Evolutionary conservation across 2,329 filamentous ascomycete genomes (phyloP).

Genomic region (Apiospora koreana): DNA sequence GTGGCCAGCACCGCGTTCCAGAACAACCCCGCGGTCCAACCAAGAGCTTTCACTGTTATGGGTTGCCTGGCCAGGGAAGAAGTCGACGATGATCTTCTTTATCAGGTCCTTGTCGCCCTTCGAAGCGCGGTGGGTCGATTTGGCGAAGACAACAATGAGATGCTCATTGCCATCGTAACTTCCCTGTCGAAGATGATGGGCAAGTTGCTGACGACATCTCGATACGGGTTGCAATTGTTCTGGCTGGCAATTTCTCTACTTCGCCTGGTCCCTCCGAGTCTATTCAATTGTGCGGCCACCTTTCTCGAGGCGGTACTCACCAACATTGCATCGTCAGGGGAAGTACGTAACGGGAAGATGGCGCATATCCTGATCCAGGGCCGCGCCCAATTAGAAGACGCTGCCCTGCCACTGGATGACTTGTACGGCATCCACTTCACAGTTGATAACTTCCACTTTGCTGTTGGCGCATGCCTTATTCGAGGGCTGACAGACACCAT

Average conservation of each 20-base stretch:
- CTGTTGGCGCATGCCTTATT: slow-evolving; percentile 64
- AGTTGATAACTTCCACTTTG: slow-evolving; percentile 66
- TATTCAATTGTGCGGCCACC: slow-evolving; percentile 67
- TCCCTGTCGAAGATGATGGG: slow-evolving; percentile 71
- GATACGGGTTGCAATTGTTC: slow-evolving; percentile 69
- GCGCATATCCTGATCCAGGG: slow-evolving; percentile 62
- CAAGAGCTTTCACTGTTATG: slow-evolving; percentile 70
- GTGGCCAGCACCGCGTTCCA: slow-evolving; percentile 74
- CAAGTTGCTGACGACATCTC: slow-evolving; percentile 65
- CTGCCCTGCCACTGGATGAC: slow-evolving; percentile 62
- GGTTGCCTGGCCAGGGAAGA: slow-evolving; percentile 71
- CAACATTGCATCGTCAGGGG: slow-evolving; percentile 63
- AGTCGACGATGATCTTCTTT: slow-evolving; percentile 70
- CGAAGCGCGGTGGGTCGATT: slow-evolving; percentile 66
- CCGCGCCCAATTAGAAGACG: slow-evolving; percentile 60
- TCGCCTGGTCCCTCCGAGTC: slow-evolving; percentile 59
- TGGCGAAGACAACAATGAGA: slow-evolving; percentile 66
- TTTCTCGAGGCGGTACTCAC: slow-evolving; percentile 66
- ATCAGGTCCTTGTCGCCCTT: slow-evolving; percentile 69
- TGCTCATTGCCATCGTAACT: slow-evolving; percentile 68
- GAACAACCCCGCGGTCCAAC: slow-evolving; percentile 71
- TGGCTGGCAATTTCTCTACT: slow-evolving; percentile 70
- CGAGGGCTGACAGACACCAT: slow-evolving; percentile 64
- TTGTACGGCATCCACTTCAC: slow-evolving; percentile 67
- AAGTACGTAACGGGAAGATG: slow-evolving; percentile 61